Evolutionary conservation across 441 rosid species (phyloP).

Genomic region (Pelargonium exstipulatum): DNA sequence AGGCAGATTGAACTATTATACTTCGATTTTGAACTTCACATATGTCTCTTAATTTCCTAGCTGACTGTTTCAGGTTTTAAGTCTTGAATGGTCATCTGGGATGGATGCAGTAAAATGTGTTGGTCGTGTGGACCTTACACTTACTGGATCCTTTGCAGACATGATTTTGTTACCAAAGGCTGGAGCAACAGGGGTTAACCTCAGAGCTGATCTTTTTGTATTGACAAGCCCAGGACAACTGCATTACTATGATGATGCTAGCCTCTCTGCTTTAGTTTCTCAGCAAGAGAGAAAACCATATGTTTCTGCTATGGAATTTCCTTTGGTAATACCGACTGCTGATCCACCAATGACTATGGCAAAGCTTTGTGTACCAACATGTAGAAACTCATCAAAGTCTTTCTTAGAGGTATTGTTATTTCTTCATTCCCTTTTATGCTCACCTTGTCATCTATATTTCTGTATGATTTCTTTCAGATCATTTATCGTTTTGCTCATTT

Average conservation of each 20-base stretch:
- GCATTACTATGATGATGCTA: conserved; percentile 45
- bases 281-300: conserved; percentile 33
- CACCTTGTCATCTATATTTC: not conserved
- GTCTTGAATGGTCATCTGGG: conserved; percentile 60
- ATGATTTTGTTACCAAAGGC: conserved; percentile 49
- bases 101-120: conserved; percentile 51
- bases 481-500: conserved; percentile 15
- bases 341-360: conserved; percentile 49
- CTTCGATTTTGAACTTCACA: not conserved
- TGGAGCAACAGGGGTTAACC: conserved; percentile 32
- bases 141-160: conserved; percentile 63
- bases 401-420: conserved; percentile 44
- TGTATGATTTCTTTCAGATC: conserved; percentile 1
- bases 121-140: conserved; percentile 52
- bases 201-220: conserved; percentile 33
- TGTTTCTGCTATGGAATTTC: conserved; percentile 45
- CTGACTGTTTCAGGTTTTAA: conserved; percentile 41
- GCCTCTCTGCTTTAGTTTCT: conserved; percentile 41
- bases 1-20: not conserved
- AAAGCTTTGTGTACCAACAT: conserved; percentile 32
- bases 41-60: too few species aligned
- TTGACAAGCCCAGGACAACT: conserved; percentile 55
- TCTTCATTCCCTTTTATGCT: conserved; percentile 10
- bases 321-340: conserved; percentile 40
- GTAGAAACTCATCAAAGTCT: conserved; percentile 36